Evolutionary conservation across 163 green algal species (phyloP).

Genomic region (Scenedesmus sp.): DNA sequence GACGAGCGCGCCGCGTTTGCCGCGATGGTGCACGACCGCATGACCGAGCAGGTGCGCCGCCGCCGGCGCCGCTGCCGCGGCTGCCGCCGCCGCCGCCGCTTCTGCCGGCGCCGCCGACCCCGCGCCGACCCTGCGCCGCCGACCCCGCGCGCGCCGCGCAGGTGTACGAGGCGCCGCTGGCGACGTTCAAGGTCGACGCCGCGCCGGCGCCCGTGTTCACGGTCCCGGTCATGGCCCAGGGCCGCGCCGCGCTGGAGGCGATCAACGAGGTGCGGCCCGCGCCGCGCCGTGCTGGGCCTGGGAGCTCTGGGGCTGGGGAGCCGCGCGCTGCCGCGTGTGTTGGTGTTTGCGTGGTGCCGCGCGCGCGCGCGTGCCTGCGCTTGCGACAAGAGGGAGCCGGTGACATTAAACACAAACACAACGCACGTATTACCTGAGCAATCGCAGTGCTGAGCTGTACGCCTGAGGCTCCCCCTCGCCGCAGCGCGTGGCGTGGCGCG

Average conservation of each 20-base stretch:
- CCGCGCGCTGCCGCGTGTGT: neutral
- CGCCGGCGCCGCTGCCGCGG: too few relatives aligned
- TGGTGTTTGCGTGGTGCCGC: neutral
- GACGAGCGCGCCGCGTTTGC: conserved; percentile 70
- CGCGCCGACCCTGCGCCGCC: too few relatives aligned
- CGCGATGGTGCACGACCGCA: conserved; percentile 93
- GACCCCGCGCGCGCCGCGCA: too few relatives aligned
- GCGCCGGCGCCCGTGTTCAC: conserved; percentile 83
- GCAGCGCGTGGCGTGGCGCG: too few relatives aligned
- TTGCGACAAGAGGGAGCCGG: neutral
- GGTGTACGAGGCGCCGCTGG: conserved; percentile 86
- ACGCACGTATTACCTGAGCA: conserved; percentile 51
- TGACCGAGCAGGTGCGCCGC: conserved; percentile 90
- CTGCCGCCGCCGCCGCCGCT: too few relatives aligned
- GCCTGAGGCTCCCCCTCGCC: conserved; percentile 35
- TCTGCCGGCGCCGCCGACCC: too few relatives aligned
- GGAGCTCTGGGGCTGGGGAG: neutral
- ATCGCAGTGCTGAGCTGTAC: conserved; percentile 40
- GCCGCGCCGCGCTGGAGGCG: conserved; percentile 84
- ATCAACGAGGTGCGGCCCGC: conserved; percentile 83
- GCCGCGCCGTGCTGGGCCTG: neutral
- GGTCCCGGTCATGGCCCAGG: conserved; percentile 84
- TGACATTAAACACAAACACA: conserved; percentile 40
- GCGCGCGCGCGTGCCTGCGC: neutral
- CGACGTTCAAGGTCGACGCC: conserved; percentile 74